Evolutionary conservation across 2,329 filamentous ascomycete species (phyloP), one percentile per base, ranked within the genome.

Genomic region (Trichoderma endophyticum): DNA sequence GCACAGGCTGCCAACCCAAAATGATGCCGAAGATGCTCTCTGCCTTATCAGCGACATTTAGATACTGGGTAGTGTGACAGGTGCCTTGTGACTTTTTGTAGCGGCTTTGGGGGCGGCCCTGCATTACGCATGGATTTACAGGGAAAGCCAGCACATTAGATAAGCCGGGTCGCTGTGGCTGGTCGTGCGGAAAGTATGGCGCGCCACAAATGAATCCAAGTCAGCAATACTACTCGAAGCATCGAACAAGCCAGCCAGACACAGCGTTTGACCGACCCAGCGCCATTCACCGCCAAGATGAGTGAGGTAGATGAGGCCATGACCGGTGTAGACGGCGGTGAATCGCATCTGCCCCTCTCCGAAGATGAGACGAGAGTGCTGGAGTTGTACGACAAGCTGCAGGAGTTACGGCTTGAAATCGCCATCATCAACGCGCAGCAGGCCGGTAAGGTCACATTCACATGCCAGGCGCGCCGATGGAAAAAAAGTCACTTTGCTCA

Each of bases 381-480:
- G 43, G 86, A 89, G 54, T 86, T 95, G 63, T 92, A 93, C 81
- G 90, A 94, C 79, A 87, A 87, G 75, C 83, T 94, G 30, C 89
- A 91, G 77, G 89, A 93, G 79, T 85, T 95, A 59, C 88, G 90
- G 77, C 83, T 95, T 26, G 91, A 96, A 82, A 88, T 90, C 70
- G 90, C 90, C 48, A 84, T 96, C 51, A 81, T 94, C 14, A 85
- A 82, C 59, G 86, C 86, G 5, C 85, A 86, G 71, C 75, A 76
- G 21, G 74, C 78, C 74, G 78, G 85, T 85, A 76, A 71, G 59
- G 15, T 51, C 57, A 61, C 28, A 51, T 36, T 51, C 57, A 61
- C 28, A 60, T 36, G 56, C 28, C 36, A 69, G 18, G n/a, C 54
- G 24, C 26, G 36, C 36, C 12, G 26, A 15, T 8, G 18, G 18